phyloP scores from a whole-genome alignment of 2,329 filamentous ascomycete species.

The Coleophoma crateriformis region DNA sequence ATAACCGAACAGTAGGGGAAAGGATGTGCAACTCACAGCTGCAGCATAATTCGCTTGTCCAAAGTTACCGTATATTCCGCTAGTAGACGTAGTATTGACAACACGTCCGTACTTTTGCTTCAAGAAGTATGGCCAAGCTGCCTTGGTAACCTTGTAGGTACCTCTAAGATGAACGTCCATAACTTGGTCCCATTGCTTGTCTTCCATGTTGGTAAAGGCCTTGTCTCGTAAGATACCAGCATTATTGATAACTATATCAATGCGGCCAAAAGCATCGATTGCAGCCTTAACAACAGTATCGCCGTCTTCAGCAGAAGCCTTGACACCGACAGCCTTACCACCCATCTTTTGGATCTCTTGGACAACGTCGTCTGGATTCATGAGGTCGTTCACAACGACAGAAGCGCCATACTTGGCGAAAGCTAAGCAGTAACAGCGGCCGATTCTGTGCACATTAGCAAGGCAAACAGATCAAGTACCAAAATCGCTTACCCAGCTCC shows the following conservation, averaged over 20 bases:
- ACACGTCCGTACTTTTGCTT: slow-evolving; percentile 99
- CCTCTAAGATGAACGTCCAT: slow-evolving; percentile 88
- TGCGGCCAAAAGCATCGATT: slow-evolving; percentile 86
- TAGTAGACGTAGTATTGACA: slow-evolving; percentile 94
- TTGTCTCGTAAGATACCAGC: slow-evolving; percentile 97
- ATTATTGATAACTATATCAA: slow-evolving; percentile 97
- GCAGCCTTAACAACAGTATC: slow-evolving; percentile 87
- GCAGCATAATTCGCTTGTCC: slow-evolving; percentile 97
- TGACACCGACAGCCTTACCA: slow-evolving; percentile 86
- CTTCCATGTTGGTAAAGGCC: slow-evolving; percentile 96
- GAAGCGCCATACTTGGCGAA: slow-evolving; percentile 81
- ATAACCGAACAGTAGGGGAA: too few species aligned
- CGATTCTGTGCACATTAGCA: slow-evolving; percentile 54
- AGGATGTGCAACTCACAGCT: slow-evolving; percentile 50
- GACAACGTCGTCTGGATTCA: slow-evolving; percentile 84
- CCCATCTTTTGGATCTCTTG: slow-evolving; percentile 87
- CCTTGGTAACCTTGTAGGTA: slow-evolving; percentile 96
- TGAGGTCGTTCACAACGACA: slow-evolving; percentile 93
- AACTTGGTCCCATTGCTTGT: slow-evolving; percentile 87
- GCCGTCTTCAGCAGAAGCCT: slow-evolving; percentile 89
- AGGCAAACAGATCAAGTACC: slow-evolving; percentile 2
- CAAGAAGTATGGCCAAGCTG: slow-evolving; percentile 94
- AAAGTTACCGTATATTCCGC: slow-evolving; percentile 98
- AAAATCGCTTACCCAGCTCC: slow-evolving; percentile 60
- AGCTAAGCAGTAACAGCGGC: slow-evolving; percentile 81